A percentile compares a stretch with the other conserved stretches of the same genome.
Evolutionary conservation across 164 flowering plant species (phyloP).

Genomic region (Liriodendron chinense): DNA sequence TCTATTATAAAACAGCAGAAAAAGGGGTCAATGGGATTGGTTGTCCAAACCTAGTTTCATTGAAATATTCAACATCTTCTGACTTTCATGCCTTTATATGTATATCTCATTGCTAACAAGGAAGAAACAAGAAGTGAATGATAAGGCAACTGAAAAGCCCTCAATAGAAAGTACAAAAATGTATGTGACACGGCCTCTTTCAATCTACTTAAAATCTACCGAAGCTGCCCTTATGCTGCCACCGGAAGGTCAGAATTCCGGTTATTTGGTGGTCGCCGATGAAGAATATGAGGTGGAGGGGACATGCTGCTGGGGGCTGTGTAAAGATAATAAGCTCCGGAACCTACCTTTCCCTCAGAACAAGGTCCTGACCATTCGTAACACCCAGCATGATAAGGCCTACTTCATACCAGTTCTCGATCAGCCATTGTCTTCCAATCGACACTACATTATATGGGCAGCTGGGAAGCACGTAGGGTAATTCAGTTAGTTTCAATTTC

Average conservation of each 20-base stretch:
- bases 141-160: too few species aligned
- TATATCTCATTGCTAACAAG: too few species aligned
- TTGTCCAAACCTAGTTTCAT: too few species aligned
- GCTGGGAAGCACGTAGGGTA: constrained; percentile 57
- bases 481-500: too few species aligned
- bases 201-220: constrained; percentile 25
- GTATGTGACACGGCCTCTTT: constrained; percentile 47
- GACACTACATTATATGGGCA: constrained; percentile 41
- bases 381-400: constrained; percentile 13
- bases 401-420: constrained; percentile 48
- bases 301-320: constrained; percentile 27
- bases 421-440: constrained; percentile 56
- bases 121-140: too few species aligned
- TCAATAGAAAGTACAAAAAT: constrained; percentile 9
- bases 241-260: constrained; percentile 36
- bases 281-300: constrained; percentile 26
- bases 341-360: constrained; percentile 45
- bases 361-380: constrained; percentile 19
- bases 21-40: too few species aligned
- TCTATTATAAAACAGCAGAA: too few species aligned
- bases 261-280: constrained; percentile 33
- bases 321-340: constrained; percentile 16
- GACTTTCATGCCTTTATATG: too few species aligned
- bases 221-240: constrained; percentile 7
- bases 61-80: too few species aligned